phyloP scores from a whole-genome alignment of 73 alveolate species.

The Paramecium caudatum region DNA sequence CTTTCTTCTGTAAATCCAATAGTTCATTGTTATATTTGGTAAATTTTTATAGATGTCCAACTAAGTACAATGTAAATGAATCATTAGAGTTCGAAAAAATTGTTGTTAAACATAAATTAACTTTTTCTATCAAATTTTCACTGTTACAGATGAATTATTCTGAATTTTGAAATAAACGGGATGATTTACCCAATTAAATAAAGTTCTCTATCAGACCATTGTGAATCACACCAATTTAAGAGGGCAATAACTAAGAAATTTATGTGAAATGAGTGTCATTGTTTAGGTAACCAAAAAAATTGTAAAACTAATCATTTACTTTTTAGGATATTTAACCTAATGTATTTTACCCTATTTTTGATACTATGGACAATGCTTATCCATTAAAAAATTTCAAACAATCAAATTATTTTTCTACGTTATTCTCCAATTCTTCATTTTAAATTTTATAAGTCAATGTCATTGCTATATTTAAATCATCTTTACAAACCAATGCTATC shows the following conservation, averaged over 20 bases:
- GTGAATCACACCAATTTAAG: background rate
- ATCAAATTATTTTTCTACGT: background rate
- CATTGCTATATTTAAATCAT: background rate
- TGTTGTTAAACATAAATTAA: background rate
- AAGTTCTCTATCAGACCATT: constrained; percentile 8
- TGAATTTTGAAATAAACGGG: background rate
- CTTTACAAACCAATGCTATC: background rate
- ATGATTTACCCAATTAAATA: background rate
- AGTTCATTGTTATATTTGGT: background rate
- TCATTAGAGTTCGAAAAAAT: background rate
- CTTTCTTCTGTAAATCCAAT: background rate
- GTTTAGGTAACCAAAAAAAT: constrained; percentile 4
- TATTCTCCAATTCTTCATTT: background rate
- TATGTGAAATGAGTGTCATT: background rate
- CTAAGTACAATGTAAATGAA: background rate
- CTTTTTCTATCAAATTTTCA: background rate
- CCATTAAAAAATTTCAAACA: background rate
- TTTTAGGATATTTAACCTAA: background rate
- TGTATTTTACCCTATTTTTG: background rate
- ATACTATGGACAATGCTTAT: background rate
- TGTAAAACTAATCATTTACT: background rate
- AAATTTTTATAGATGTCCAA: background rate
- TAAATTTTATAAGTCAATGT: background rate
- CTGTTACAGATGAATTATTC: background rate
- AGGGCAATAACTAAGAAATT: background rate